Percentiles rank a stretch among this genome's conserved stretches.
These are phyloP conservation scores for Dipteronia dyeriana DNA, from an alignment of 345 rosid genomes.

Conservation along the genomic window DNA sequence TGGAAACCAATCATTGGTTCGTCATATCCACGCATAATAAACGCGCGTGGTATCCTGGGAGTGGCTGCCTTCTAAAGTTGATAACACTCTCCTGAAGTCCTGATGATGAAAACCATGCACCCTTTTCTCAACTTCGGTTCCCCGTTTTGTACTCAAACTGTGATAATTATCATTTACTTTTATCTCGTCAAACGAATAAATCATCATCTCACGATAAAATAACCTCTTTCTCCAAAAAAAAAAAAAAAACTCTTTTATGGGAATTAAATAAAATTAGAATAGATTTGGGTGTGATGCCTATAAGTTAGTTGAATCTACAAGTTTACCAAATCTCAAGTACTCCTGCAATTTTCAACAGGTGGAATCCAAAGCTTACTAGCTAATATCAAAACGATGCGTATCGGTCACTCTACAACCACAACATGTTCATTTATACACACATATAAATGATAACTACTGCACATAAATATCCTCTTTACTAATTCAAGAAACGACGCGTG, in stretches of 20 bases:
- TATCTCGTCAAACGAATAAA: conserved; percentile 1
- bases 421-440: too few relatives aligned
- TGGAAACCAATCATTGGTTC: not conserved
- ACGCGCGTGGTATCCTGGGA: not conserved
- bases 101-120: conserved; percentile 22
- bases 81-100: not conserved
- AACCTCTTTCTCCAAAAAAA: not conserved
- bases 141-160: conserved; percentile 13
- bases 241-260: not conserved
- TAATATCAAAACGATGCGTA: conserved; percentile 8
- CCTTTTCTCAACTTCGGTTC: not conserved
- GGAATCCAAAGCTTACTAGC: conserved; percentile 25
- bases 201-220: conserved; percentile 16
- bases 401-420: not conserved
- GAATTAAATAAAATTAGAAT: not conserved
- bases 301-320: conserved; percentile 5
- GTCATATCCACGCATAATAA: not conserved
- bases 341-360: conserved; percentile 11
- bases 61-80: not conserved
- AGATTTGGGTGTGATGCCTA: not conserved
- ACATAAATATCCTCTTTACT: not conserved
- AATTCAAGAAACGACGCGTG: not conserved
- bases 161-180: not conserved
- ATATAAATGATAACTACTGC: not conserved
- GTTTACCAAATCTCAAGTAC: conserved; percentile 27